phyloP scores from a whole-genome alignment of 2,329 filamentous ascomycete genomes.

The Clonostachys solani region DNA sequence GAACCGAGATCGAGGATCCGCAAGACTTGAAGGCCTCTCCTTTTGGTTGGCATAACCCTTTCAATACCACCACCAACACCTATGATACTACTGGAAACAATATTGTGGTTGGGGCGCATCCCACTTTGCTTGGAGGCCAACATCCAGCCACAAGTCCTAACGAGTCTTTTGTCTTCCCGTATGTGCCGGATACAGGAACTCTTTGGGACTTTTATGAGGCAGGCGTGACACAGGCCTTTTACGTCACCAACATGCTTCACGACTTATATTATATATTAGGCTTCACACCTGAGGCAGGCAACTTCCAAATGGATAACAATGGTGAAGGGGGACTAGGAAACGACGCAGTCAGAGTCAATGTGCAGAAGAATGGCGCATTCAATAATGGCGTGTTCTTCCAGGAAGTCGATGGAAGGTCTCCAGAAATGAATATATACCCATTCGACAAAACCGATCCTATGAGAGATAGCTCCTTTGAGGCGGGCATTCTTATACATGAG shows the following conservation, averaged over 20 bases:
- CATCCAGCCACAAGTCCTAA: no score
- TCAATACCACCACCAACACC: neutral
- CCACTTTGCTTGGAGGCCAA: no score
- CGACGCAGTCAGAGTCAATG: conserved; percentile 45
- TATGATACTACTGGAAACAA: neutral
- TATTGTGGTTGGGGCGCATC: neutral
- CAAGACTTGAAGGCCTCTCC: neutral
- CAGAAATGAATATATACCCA: conserved; percentile 37
- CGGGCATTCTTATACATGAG: conserved; percentile 50
- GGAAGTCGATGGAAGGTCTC: neutral
- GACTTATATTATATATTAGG: conserved; percentile 49
- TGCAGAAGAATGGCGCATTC: conserved; percentile 44
- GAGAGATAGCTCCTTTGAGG: conserved; percentile 46
- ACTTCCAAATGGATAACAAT: conserved; percentile 50
- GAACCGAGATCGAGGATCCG: conserved; percentile 42
- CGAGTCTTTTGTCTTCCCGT: conserved; percentile 5
- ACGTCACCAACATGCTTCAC: conserved; percentile 50
- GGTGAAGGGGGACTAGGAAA: conserved; percentile 37
- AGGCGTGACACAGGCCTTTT: conserved; percentile 49
- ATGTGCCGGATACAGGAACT: conserved; percentile 18
- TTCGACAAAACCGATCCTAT: conserved; percentile 37
- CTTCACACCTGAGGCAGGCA: conserved; percentile 48
- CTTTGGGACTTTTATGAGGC: conserved; percentile 37
- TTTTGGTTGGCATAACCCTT: neutral
- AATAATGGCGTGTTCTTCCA: conserved; percentile 36